A percentile compares a stretch with the other conserved stretches of the same genome.
phyloP scores from a whole-genome alignment of 768 basidiomycete genomes.

The Termitomyces sp. region DNA sequence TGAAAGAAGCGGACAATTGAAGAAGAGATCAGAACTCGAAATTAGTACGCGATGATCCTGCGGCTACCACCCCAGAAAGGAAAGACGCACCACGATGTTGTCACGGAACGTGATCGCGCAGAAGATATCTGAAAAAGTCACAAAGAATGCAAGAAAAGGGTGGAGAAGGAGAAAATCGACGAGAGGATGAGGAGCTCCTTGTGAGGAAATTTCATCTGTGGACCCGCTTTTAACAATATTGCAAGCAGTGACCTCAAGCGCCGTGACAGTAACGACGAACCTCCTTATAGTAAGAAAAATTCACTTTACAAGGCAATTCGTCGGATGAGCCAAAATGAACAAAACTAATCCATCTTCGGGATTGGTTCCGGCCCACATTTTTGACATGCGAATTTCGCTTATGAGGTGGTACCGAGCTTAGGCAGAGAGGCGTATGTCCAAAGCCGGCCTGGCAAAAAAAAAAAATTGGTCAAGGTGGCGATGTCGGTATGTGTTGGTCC shows the following conservation, averaged over 20 bases:
- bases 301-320: slow-evolving; percentile 13
- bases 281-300: slow-evolving; percentile 3
- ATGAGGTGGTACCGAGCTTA: neutral
- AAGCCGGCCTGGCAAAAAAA: slow-evolving; percentile 2
- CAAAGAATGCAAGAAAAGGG: neutral
- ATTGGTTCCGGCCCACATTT: slow-evolving; percentile 27
- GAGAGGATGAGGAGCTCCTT: slow-evolving; percentile 11
- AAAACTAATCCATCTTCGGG: slow-evolving; percentile 19
- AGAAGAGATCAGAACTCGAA: slow-evolving; percentile 8
- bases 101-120: slow-evolving; percentile 17
- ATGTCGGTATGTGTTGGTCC: slow-evolving; percentile 11
- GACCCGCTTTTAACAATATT: slow-evolving; percentile 16
- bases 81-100: slow-evolving; percentile 10
- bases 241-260: slow-evolving; percentile 8
- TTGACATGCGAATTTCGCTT: slow-evolving; percentile 17
- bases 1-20: slow-evolving; percentile 3
- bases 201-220: slow-evolving; percentile 7
- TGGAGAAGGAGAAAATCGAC: neutral
- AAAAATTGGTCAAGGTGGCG: slow-evolving; percentile 13
- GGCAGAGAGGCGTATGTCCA: slow-evolving; percentile 6
- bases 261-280: slow-evolving; percentile 15
- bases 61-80: slow-evolving; percentile 11
- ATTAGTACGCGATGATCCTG: slow-evolving; percentile 9
- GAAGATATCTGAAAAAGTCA: slow-evolving; percentile 1
- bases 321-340: slow-evolving; percentile 16